Conservation (phyloP, 768 basidiomycete genomes). For the Lactarius psammicola region DNA sequence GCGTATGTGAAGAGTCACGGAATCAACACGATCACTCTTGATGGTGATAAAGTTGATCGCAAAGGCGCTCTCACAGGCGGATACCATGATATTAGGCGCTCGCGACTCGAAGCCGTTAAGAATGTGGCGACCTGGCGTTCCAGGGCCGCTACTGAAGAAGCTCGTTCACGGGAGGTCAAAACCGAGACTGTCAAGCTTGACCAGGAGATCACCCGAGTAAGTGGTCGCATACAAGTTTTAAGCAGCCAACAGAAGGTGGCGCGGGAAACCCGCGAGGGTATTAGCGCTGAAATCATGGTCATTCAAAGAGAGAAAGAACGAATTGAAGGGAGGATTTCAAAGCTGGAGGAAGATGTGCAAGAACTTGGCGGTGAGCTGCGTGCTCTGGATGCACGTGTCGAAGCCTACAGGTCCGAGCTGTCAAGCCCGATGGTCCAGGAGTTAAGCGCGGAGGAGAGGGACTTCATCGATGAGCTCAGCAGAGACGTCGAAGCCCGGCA, state of each 20-base stretch:
- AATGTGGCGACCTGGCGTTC: slow-evolving; percentile 70
- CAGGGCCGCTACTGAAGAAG: slow-evolving; percentile 65
- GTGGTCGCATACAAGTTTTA: slow-evolving; percentile 70
- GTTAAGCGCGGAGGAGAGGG: slow-evolving; percentile 71
- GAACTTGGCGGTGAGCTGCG: slow-evolving; percentile 73
- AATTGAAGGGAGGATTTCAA: slow-evolving; percentile 54
- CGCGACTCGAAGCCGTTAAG: slow-evolving; percentile 85
- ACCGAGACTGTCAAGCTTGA: slow-evolving; percentile 66
- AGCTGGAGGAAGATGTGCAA: slow-evolving; percentile 63
- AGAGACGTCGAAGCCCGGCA: slow-evolving; percentile 75
- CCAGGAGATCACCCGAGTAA: slow-evolving; percentile 77
- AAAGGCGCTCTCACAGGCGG: slow-evolving; percentile 96
- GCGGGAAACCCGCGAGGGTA: slow-evolving; percentile 61
- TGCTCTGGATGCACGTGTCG: slow-evolving; percentile 57
- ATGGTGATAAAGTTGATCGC: slow-evolving; percentile 96
- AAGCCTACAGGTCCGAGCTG: slow-evolving; percentile 68
- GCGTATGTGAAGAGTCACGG: slow-evolving; percentile 93
- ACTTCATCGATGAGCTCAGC: slow-evolving; percentile 60
- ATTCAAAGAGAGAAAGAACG: slow-evolving; percentile 71
- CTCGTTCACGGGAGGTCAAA: slow-evolving; percentile 72
- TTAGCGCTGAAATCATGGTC: slow-evolving; percentile 58
- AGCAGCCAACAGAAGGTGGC: slow-evolving; percentile 70
- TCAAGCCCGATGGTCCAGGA: slow-evolving; percentile 70
- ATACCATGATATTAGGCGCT: slow-evolving; percentile 88
- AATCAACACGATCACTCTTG: slow-evolving; percentile 95